These are phyloP conservation scores for Chlorella sp. DNA, from an alignment of 139 green algal species.

Conservation along the genomic window DNA sequence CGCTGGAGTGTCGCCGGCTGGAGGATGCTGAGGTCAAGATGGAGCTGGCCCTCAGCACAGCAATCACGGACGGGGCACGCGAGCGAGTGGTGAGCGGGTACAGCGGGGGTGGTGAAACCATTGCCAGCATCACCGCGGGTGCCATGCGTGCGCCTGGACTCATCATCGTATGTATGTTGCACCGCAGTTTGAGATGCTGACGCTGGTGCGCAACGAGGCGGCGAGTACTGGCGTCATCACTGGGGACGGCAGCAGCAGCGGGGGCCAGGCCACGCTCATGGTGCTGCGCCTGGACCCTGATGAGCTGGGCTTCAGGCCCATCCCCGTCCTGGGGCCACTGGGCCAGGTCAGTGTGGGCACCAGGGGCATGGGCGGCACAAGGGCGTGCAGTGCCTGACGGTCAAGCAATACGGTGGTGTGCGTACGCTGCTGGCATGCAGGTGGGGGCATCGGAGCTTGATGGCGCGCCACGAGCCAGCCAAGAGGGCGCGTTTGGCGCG, in stretches of 20 bases:
- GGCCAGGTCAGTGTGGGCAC: constrained; percentile 1
- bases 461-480: constrained; percentile 37
- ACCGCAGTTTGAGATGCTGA: no score
- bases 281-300: constrained; percentile 55
- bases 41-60: constrained; percentile 43
- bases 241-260: neutral
- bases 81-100: constrained; percentile 32
- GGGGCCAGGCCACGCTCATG: constrained; percentile 19
- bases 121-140: no score
- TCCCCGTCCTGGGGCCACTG: constrained; percentile 39
- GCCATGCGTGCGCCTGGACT: no score
- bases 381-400: no score
- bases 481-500: constrained; percentile 51
- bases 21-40: constrained; percentile 35
- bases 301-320: constrained; percentile 52
- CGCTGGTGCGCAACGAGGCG: no score
- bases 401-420: no score
- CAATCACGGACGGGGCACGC: constrained; percentile 31
- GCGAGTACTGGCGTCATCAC: no score
- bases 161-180: no score
- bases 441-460: constrained; percentile 22
- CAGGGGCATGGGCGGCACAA: no score
- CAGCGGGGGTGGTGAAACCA: neutral
- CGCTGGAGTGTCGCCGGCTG: neutral
- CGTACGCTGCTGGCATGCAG: neutral